Evolutionary conservation across 2,329 filamentous ascomycete species (phyloP), one percentile per base, ranked within the genome.

Genomic region (Trichophyton rubrum): DNA sequence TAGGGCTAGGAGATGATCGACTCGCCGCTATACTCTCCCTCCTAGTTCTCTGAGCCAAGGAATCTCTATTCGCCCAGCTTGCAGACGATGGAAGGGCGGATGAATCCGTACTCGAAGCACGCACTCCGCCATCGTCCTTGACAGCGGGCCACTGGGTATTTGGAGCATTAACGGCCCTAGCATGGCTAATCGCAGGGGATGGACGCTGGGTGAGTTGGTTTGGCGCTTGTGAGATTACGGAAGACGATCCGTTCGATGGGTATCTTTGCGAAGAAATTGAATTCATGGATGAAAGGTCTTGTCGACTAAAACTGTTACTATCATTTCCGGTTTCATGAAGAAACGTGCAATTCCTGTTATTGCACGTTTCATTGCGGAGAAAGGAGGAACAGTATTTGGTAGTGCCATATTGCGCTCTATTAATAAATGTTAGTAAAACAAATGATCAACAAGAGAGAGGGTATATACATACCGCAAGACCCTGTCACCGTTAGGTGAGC

Each of bases 301-400:
- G 90, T 56, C 93, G 84, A 7, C 90, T 95, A 71, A 96, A 97
- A 74, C 90, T 96, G 69, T 97, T 92, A 66, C 93, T 92, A 67
- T 96, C 93, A 70, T 99, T 93, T n/a, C 93, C 95, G 43, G 93
- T 88, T 74, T 99, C 95, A 70, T 99, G 93, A 58, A 99, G 76
- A 73, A 99, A 99, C 84, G 96, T 99, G 78, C 93, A 99, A 64
- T 93, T 92, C 58, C 91, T 85, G 69, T 99, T 99, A 61, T 89
- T 90, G 74, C 93, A 99, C 66, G 86, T 87, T 73, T 99, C 93
- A 66, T 95, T 90, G 61, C 95, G 88, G 17, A 99, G 80, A 79
- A 95, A 99, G 3, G 93, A 92, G 0, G 93, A 99, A 73, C 93
- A 99, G 74, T 99, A 99, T 72, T 99, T 99, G 3, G 93, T 99